Evolutionary conservation across 495 filamentous ascomycete genomes (phyloP).

Genomic region (Talaromyces proteolyticus): DNA sequence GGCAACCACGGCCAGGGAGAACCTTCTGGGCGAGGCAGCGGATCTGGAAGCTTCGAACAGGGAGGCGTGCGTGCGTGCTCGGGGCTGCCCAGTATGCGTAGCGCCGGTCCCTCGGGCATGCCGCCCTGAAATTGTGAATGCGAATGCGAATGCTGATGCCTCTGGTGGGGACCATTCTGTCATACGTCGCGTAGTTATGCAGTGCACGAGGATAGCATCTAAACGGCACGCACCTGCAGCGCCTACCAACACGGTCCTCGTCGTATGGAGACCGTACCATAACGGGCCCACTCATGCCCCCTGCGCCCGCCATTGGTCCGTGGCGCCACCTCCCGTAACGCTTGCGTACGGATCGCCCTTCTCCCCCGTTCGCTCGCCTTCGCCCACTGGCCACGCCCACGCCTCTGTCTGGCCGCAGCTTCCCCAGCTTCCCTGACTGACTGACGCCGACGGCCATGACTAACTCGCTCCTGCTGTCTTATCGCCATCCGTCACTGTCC

Average conservation of each 20-base stretch:
- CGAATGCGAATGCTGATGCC: not conserved
- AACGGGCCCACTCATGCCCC: not conserved
- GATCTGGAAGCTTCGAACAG: too few species aligned
- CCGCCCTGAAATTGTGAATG: too few species aligned
- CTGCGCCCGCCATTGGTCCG: not conserved
- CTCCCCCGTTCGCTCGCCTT: slow-evolving; percentile 7
- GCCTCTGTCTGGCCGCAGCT: not conserved
- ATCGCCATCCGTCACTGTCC: not conserved
- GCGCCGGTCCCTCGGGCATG: too few species aligned
- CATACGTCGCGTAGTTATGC: too few species aligned
- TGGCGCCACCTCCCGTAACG: not conserved
- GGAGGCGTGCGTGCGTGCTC: too few species aligned
- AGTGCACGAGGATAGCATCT: too few species aligned
- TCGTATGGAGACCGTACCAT: slow-evolving; percentile 7
- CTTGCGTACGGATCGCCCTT: slow-evolving; percentile 5
- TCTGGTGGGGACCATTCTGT: not conserved
- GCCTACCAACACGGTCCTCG: too few species aligned
- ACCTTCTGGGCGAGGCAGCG: too few species aligned
- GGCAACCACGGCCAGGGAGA: too few species aligned
- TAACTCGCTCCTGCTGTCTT: too few species aligned
- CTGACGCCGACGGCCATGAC: not conserved
- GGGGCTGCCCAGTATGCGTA: too few species aligned
- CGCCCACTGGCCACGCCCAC: not conserved
- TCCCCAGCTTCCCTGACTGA: slow-evolving; percentile 1
- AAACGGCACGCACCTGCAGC: too few species aligned